Conservation (phyloP, 768 basidiomycete genomes). For the Fomitopsis serialis region DNA sequence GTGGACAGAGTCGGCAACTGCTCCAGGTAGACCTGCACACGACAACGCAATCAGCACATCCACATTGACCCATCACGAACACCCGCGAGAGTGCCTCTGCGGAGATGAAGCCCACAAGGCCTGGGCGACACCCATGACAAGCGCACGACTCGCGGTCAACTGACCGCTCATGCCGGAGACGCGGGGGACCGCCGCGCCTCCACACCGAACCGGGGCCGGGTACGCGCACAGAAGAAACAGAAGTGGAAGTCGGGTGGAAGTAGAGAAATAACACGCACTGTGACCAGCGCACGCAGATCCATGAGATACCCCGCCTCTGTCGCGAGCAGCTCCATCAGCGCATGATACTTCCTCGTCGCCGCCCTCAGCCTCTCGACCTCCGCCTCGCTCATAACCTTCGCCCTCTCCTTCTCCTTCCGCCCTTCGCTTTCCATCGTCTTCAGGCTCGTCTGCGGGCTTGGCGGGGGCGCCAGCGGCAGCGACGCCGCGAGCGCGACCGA, state of each 20-base stretch:
- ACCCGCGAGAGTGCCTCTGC: neutral
- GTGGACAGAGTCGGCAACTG: slow-evolving; percentile 24
- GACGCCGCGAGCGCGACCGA: no score
- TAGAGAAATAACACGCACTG: slow-evolving; percentile 42
- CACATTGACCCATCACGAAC: neutral
- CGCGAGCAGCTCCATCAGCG: slow-evolving; percentile 76
- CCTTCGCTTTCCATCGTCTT: neutral
- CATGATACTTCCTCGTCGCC: slow-evolving; percentile 45
- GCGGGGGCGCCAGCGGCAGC: neutral
- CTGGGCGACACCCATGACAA: neutral
- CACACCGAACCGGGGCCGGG: no score
- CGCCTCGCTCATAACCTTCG: slow-evolving; percentile 9
- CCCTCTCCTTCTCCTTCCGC: slow-evolving; percentile 1
- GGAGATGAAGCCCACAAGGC: neutral
- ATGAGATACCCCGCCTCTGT: slow-evolving; percentile 82
- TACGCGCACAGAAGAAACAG: neutral
- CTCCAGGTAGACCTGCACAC: slow-evolving; percentile 41
- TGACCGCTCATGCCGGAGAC: neutral
- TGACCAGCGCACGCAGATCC: slow-evolving; percentile 73
- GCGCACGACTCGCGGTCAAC: neutral
- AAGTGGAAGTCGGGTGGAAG: neutral
- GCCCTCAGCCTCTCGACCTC: slow-evolving; percentile 1
- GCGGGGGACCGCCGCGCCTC: neutral
- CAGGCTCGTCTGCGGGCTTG: neutral
- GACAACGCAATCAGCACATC: neutral